phyloP scores from a whole-genome alignment of 371 early-diverging fungal species.

The Mortierella sp. region DNA sequence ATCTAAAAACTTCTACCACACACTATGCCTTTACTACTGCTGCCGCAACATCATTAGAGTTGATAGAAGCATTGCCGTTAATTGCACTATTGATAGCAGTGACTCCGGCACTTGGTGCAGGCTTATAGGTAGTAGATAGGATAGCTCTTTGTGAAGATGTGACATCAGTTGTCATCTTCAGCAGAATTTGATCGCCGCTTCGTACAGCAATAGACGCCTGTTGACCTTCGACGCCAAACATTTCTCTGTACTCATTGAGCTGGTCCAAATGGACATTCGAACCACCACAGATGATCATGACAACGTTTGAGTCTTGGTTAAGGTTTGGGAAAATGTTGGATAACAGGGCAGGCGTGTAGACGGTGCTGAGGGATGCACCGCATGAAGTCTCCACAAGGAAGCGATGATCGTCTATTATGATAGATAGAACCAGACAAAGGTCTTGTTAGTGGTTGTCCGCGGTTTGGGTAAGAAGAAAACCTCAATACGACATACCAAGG shows the following conservation, averaged over 20 bases:
- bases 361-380: conserved; percentile 67
- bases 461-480: neutral
- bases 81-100: neutral
- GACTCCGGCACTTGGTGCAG: neutral
- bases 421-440: neutral
- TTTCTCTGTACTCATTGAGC: conserved; percentile 64
- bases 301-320: conserved; percentile 62
- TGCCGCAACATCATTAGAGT: neutral
- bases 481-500: conserved; percentile 59
- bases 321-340: conserved; percentile 67
- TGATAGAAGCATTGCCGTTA: neutral
- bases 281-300: conserved; percentile 72
- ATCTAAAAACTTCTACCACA: neutral
- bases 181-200: conserved; percentile 68
- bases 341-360: conserved; percentile 66
- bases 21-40: neutral
- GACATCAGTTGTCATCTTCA: conserved; percentile 63
- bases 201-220: conserved; percentile 69
- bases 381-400: conserved; percentile 71
- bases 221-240: conserved; percentile 55
- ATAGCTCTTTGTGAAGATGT: conserved; percentile 24
- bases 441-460: neutral
- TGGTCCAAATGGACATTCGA: conserved; percentile 66
- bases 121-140: conserved; percentile 24
- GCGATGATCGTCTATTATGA: conserved; percentile 67